Percentiles rank a stretch among this genome's conserved stretches.
phyloP scores from a whole-genome alignment of 352 stramenopile species.

The Sclerospora graminicola region DNA sequence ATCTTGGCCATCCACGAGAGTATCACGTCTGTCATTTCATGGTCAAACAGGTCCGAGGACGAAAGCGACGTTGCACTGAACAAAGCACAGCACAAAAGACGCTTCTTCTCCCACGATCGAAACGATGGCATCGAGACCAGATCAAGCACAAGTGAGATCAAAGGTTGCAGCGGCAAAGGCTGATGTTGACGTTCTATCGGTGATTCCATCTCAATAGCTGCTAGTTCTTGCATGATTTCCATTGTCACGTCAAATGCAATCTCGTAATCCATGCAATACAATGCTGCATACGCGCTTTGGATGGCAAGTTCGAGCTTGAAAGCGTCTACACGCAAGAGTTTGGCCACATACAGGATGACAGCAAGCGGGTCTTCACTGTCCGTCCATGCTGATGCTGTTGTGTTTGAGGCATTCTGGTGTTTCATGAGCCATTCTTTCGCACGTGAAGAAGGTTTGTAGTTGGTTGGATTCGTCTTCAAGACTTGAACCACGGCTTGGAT shows the following conservation, averaged over 20 bases:
- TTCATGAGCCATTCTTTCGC: conserved; percentile 36
- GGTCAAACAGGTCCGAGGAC: conserved; percentile 28
- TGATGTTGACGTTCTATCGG: conserved; percentile 4
- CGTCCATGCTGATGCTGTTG: conserved; percentile 1
- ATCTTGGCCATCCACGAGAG: conserved; percentile 38
- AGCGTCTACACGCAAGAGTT: conserved; percentile 33
- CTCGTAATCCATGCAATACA: conserved; percentile 63
- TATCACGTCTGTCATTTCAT: conserved; percentile 41
- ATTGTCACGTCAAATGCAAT: conserved; percentile 39
- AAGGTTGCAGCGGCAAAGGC: conserved; percentile 24
- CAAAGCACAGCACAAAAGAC: conserved; percentile 25
- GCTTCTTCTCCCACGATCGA: conserved; percentile 49
- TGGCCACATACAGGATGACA: conserved; percentile 39
- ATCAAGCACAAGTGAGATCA: conserved; percentile 59
- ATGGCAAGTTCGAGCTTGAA: conserved; percentile 38
- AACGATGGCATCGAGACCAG: conserved; percentile 55
- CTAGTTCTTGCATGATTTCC: conserved; percentile 23
- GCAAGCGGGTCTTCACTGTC: conserved; percentile 26
- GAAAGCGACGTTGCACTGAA: conserved; percentile 20
- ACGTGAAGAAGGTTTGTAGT: conserved; percentile 41
- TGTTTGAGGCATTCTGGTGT: conserved; percentile 3
- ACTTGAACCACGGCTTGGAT: conserved; percentile 39
- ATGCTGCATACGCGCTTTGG: conserved; percentile 52
- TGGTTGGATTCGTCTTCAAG: conserved; percentile 50
- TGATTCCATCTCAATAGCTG: conserved; percentile 1